Conservation (phyloP, 805 yeast genomes). For the Candida golubevii region DNA sequence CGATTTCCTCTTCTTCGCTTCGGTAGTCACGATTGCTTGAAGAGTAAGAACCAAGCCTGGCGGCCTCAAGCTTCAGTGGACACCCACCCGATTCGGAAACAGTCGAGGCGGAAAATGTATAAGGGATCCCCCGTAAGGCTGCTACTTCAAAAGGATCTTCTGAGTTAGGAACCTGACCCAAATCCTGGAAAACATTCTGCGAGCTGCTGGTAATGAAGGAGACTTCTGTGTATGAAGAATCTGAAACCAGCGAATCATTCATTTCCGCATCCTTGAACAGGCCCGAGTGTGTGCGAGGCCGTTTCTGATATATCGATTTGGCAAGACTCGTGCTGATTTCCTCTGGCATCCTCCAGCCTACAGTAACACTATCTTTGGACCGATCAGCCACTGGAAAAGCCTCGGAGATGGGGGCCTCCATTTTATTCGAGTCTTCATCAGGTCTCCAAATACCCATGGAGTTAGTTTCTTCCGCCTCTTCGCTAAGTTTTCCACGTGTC, state of each 20-base stretch:
- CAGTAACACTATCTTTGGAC: too few relatives aligned
- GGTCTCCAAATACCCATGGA: too few relatives aligned
- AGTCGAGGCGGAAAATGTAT: background rate
- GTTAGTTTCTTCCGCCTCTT: too few relatives aligned
- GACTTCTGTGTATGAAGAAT: conserved; percentile 11
- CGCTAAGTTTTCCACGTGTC: too few relatives aligned
- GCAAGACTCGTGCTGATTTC: too few relatives aligned
- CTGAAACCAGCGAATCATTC: conserved; percentile 7
- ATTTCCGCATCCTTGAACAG: background rate
- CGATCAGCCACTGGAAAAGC: too few relatives aligned
- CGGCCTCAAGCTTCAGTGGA: background rate
- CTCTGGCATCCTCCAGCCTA: too few relatives aligned
- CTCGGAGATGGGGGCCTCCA: too few relatives aligned
- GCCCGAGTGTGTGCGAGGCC: too few relatives aligned
- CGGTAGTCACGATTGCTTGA: conserved; percentile 5
- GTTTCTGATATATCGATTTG: too few relatives aligned
- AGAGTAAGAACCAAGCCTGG: background rate
- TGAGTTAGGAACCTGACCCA: background rate
- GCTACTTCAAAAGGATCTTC: background rate
- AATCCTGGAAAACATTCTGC: background rate
- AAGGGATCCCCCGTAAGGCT: background rate
- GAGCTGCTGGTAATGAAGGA: conserved; percentile 11
- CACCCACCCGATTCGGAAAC: background rate
- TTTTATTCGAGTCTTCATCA: too few relatives aligned
- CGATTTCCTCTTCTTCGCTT: conserved; percentile 5